Conservation (phyloP, 257 asterid genomes). For the Solanum corneliomulleri region DNA sequence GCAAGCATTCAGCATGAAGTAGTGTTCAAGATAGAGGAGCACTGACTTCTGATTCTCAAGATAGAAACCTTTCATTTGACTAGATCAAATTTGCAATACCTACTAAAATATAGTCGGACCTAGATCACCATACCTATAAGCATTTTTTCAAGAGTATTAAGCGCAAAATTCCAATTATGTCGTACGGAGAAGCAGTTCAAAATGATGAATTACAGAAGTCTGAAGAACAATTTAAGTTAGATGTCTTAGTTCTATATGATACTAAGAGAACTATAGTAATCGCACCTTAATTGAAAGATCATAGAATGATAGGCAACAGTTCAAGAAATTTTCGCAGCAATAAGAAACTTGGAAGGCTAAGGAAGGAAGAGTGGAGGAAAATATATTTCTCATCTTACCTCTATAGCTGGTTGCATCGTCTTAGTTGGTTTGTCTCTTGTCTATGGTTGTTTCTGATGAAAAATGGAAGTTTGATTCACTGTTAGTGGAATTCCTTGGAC, state of each 20-base stretch:
- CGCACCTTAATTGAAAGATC: background rate
- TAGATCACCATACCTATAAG: background rate
- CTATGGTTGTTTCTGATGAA: background rate
- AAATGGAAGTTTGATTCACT: background rate
- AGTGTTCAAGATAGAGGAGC: background rate
- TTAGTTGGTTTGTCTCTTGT: background rate
- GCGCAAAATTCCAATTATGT: background rate
- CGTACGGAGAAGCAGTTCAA: background rate
- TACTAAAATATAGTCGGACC: background rate
- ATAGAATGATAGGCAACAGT: background rate
- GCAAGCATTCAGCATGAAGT: background rate
- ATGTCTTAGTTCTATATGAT: background rate
- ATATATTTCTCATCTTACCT: background rate
- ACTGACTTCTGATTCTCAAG: background rate
- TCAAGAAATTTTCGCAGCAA: background rate
- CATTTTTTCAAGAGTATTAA: background rate
- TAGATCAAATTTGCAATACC: background rate
- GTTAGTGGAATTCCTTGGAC: background rate
- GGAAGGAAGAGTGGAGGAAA: background rate
- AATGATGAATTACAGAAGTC: background rate
- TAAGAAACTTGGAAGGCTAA: background rate
- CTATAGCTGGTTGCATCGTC: background rate
- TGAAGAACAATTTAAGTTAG: background rate
- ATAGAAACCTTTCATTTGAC: background rate
- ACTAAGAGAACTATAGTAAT: background rate